Base-by-base conservation (phyloP, 108 stramenopile species). In the Schizochytrium sp. region DNA sequence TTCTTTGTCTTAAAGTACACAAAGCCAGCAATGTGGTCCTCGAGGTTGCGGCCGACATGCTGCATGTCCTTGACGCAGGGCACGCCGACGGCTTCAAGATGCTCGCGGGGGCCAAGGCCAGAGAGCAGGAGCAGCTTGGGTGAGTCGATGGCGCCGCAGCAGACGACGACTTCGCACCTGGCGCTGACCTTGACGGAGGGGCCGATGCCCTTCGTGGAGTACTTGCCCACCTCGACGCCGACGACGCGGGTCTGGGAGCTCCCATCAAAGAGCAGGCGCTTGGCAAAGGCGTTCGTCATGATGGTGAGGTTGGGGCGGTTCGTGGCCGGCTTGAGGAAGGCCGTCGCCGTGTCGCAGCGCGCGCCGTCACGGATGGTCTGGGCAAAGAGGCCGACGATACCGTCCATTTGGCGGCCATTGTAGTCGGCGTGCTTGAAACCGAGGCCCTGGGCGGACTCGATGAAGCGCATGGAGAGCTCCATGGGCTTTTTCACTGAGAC, bases 291-390 rank as follows among this genome's bases (percentile, higher is more conserved):
- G 10, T 83, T 53, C 10, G 76, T 83, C 45, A 83, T 53, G 51
- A 83, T 83, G 76, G 76, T 83, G 12, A 83, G 51, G 28, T 83
- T 83, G 0, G n/a, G n/a, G 76, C 76, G 76, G n/a, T 47, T 3
- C 18, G 45, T 3, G 45, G 48, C 51, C 63, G 63, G 63, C 45
- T 53, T 21, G 45, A 83, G 4, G 48, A 83, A 83, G 23, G 76
- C 76, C 48, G 76, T 83, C 5, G 76, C 76, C 25, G 76, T 83
- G 28, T 83, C 76, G 28, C 76, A 83, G 19, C 76, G 45, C 6
- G 76, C 76, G 51, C 76, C 76, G 23, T 83, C 76, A 3, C 76
- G 45, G 76, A 83, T 83, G 18, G 76, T 83, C 10, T 83, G 76
- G 19, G 45, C 48, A 45, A 83, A 53, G 45, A 83, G 51, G 4